A percentile compares a stretch with the other conserved stretches of the same genome.
Conservation (phyloP, 768 basidiomycete genomes). For the Podaxis sp. region DNA sequence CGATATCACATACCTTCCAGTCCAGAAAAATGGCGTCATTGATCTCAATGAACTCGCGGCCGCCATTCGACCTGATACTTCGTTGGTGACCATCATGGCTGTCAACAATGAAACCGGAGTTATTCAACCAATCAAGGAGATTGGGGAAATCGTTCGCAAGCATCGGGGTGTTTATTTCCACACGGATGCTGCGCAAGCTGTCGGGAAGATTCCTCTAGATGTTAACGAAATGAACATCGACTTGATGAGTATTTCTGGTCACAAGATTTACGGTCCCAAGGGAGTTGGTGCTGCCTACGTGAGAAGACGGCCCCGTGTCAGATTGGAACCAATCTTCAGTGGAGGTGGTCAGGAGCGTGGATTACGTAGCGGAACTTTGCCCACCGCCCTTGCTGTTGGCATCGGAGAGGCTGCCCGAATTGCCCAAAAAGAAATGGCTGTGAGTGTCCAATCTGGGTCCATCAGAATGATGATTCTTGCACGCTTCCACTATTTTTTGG, state of each 20-base stretch:
- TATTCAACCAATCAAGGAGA: constrained; percentile 95
- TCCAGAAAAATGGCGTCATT: constrained; percentile 80
- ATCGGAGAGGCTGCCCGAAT: constrained; percentile 93
- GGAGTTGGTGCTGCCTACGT: constrained; percentile 95
- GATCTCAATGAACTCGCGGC: constrained; percentile 74
- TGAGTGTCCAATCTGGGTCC: constrained; percentile 42
- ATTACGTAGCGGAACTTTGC: constrained; percentile 89
- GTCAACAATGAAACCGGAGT: constrained; percentile 99
- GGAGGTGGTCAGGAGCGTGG: constrained; percentile 98
- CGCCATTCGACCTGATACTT: constrained; percentile 89
- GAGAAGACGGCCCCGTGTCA: constrained; percentile 84
- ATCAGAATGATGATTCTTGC: constrained; percentile 43
- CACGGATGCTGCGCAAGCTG: constrained; percentile 96
- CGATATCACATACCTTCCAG: constrained; percentile 97
- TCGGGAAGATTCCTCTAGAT: constrained; percentile 86
- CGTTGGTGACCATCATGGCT: constrained; percentile 95
- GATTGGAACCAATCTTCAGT: constrained; percentile 90
- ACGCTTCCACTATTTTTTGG: constrained; percentile 24
- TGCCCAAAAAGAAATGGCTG: constrained; percentile 88
- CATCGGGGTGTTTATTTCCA: constrained; percentile 93
- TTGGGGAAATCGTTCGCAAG: constrained; percentile 80
- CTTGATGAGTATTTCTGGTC: constrained; percentile 92
- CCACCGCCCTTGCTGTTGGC: constrained; percentile 85
- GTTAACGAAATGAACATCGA: constrained; percentile 96
- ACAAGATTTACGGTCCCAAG: constrained; percentile 98